Percentiles rank a stretch among this genome's conserved stretches.
phyloP scores from a whole-genome alignment of 1,139 yeast species.

The Suhomyces bolitotheri region DNA sequence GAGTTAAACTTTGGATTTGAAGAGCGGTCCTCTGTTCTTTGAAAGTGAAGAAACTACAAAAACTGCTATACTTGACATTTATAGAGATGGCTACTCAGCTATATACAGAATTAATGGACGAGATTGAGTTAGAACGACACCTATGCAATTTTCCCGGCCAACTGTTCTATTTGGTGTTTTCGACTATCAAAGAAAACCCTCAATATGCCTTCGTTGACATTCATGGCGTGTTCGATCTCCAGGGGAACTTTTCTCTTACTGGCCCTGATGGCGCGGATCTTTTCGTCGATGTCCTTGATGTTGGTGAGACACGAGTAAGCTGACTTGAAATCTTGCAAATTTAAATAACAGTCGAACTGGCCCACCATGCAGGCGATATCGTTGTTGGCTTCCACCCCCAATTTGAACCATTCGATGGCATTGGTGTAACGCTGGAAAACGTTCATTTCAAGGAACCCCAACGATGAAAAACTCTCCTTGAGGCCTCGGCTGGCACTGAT shows the following conservation, averaged over 20 bases:
- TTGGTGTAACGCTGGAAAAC: constrained; percentile 54
- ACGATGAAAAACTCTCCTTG: constrained; percentile 68
- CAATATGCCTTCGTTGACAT: constrained; percentile 27
- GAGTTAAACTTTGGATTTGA: constrained; percentile 22
- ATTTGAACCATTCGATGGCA: constrained; percentile 80
- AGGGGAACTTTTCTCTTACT: constrained; percentile 22
- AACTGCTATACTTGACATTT: background rate
- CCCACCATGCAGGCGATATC: constrained; percentile 72
- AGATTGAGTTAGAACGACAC: too few relatives aligned
- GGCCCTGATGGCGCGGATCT: constrained; percentile 21
- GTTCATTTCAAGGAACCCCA: constrained; percentile 78
- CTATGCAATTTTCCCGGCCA: constrained; percentile 14
- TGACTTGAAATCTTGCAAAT: constrained; percentile 26
- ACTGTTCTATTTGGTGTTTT: constrained; percentile 1
- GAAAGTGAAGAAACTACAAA: background rate
- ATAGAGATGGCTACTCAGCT: background rate
- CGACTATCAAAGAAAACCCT: constrained; percentile 25
- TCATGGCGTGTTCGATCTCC: constrained; percentile 27
- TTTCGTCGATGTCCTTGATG: constrained; percentile 26
- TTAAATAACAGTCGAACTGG: constrained; percentile 57
- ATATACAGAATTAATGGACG: constrained; percentile 5
- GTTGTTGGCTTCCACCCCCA: constrained; percentile 66
- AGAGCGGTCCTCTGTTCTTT: constrained; percentile 14
- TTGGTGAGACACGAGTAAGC: constrained; percentile 31
- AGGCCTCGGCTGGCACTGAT: constrained; percentile 76